phyloP scores from a whole-genome alignment of 2,329 filamentous ascomycete genomes.

The Endothia cerciana region DNA sequence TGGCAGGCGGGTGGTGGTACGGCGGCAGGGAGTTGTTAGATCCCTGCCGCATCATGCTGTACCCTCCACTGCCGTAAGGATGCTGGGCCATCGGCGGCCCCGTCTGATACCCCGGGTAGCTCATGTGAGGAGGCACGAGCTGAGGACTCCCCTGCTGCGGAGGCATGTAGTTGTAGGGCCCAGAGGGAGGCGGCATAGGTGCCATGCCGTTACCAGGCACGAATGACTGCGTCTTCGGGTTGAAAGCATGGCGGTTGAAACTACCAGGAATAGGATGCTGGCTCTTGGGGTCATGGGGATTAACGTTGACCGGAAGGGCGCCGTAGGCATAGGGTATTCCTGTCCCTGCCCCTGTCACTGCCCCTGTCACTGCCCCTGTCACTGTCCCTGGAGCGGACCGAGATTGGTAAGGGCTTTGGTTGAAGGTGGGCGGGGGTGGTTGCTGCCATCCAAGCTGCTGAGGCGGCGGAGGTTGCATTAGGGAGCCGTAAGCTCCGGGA shows the following conservation, averaged over 20 bases:
- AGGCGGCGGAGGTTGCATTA: slow-evolving; percentile 38
- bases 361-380: too few relatives aligned
- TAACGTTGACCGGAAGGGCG: slow-evolving; percentile 72
- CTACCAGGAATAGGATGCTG: slow-evolving; percentile 86
- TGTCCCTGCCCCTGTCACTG: slow-evolving; percentile 33
- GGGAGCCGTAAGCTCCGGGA: slow-evolving; percentile 38
- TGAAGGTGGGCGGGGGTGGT: slow-evolving; percentile 35
- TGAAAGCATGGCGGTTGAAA: slow-evolving; percentile 79
- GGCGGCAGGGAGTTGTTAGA: slow-evolving; percentile 56
- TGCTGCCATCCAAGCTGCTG: slow-evolving; percentile 43
- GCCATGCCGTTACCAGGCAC: slow-evolving; percentile 66
- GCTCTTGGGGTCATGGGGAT: slow-evolving; percentile 71
- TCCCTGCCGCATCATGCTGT: slow-evolving; percentile 60
- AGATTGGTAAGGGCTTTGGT: slow-evolving; percentile 36
- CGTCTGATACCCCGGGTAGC: slow-evolving; percentile 54
- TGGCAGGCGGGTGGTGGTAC: slow-evolving; percentile 48
- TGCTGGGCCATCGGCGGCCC: slow-evolving; percentile 45
- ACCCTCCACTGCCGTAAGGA: slow-evolving; percentile 50
- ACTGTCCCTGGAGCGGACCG: slow-evolving; percentile 33
- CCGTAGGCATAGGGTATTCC: slow-evolving; percentile 74
- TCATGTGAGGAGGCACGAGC: slow-evolving; percentile 54
- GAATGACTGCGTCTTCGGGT: slow-evolving; percentile 92
- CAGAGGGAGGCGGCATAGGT: slow-evolving; percentile 52
- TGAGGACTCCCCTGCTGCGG: slow-evolving; percentile 60
- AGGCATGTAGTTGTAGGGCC: slow-evolving; percentile 52